Percentiles rank a stretch among this genome's conserved stretches.
phyloP scores from a whole-genome alignment of 148 eudicot species.

The Gaultheria prostrata region DNA sequence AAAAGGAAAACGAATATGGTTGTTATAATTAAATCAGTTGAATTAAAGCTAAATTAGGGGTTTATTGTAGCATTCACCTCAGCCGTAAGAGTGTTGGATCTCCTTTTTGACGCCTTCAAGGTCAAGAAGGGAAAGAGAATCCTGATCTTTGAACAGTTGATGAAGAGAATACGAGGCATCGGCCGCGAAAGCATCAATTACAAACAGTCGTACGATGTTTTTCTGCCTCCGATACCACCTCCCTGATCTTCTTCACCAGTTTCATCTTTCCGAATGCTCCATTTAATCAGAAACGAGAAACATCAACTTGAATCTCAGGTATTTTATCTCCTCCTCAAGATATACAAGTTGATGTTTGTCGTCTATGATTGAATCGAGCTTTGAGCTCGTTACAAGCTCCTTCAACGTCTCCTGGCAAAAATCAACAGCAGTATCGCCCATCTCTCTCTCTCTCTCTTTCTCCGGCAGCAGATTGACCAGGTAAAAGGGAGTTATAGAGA shows the following conservation, averaged over 20 bases:
- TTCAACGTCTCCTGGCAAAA: no score
- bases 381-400: no score
- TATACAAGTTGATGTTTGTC: not conserved
- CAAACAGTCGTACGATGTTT: not conserved
- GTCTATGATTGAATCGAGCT: no score
- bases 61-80: no score
- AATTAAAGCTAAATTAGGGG: no score
- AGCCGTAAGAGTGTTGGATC: no score
- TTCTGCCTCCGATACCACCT: not conserved
- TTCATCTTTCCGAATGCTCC: not conserved
- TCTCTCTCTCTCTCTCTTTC: no score
- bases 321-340: not conserved
- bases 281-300: not conserved
- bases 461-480: no score
- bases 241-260: not conserved
- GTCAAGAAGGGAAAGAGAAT: not conserved
- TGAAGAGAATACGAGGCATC: not conserved
- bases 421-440: no score
- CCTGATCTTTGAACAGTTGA: not conserved
- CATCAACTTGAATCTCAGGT: not conserved
- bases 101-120: not conserved
- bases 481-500: no score
- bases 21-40: no score
- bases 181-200: not conserved
- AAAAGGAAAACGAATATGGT: conserved; percentile 15